Conservation (phyloP, 2,329 filamentous ascomycete species). For the Dendrostoma leiphaemia region DNA sequence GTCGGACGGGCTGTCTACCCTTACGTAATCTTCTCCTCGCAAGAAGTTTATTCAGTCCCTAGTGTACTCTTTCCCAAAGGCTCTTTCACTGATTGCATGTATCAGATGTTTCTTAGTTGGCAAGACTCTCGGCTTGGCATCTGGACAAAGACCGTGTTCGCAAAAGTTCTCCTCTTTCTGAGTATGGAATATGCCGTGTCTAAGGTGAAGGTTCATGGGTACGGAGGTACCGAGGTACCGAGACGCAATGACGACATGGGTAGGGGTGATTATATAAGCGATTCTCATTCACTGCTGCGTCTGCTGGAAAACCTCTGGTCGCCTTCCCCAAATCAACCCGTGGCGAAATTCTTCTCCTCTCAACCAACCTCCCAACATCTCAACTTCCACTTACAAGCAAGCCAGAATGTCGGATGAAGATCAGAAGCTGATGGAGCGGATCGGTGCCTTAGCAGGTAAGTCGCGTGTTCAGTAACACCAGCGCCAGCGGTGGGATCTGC, state of each 20-base stretch:
- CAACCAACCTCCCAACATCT: not conserved
- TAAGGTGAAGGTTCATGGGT: too few species aligned
- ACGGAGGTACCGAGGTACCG: not conserved
- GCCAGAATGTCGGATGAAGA: conserved; percentile 46
- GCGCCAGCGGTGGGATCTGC: not conserved
- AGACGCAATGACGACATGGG: not conserved
- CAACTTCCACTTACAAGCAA: not conserved
- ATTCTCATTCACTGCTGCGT: not conserved
- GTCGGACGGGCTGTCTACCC: not conserved
- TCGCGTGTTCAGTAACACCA: not conserved
- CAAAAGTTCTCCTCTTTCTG: not conserved
- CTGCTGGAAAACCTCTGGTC: not conserved
- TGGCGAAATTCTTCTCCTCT: too few species aligned
- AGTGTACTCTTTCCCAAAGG: not conserved
- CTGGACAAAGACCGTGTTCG: not conserved
- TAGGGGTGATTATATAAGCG: not conserved
- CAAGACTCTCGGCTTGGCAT: not conserved
- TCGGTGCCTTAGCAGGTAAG: conserved; percentile 50
- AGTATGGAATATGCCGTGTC: too few species aligned
- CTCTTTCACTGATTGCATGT: too few species aligned
- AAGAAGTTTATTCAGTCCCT: too few species aligned
- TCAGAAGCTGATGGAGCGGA: conserved; percentile 52
- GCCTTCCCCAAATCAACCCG: not conserved
- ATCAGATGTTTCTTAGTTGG: too few species aligned
- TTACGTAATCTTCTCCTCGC: conserved; percentile 1